These are phyloP conservation scores for Phytophthora litchii DNA, from an alignment of 352 stramenopile genomes.

Conservation along the genomic window DNA sequence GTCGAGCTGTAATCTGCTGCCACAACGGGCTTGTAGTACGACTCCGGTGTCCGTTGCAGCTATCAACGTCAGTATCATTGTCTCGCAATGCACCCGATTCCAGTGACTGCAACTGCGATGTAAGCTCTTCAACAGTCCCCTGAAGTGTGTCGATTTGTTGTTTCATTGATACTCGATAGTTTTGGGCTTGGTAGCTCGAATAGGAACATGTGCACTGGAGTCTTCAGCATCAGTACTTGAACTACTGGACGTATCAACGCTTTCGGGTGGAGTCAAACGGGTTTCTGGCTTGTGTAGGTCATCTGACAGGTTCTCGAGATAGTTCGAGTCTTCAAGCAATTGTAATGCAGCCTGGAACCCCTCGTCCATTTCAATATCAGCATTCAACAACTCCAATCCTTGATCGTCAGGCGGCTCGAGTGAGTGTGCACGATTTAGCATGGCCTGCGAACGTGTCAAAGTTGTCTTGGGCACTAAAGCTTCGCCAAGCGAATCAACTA, in stretches of 20 bases:
- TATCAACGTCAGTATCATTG: no score
- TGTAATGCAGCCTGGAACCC: conserved; percentile 13
- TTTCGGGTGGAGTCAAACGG: background rate
- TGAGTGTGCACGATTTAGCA: background rate
- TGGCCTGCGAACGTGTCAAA: background rate
- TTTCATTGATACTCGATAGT: conserved; percentile 11
- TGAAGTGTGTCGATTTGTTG: conserved; percentile 15
- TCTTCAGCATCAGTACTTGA: conserved; percentile 9
- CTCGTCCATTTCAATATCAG: conserved; percentile 2
- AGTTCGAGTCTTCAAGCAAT: conserved; percentile 7
- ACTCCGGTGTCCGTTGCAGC: background rate
- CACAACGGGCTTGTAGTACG: conserved; percentile 9
- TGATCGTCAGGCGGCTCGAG: background rate
- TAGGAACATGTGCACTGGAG: background rate
- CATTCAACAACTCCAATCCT: background rate
- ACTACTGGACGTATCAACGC: conserved; percentile 3
- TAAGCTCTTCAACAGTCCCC: conserved; percentile 9
- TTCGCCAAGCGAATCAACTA: background rate
- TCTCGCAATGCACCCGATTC: background rate
- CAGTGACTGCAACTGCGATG: conserved; percentile 5
- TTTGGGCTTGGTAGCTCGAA: background rate
- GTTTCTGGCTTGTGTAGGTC: no score
- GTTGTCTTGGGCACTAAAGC: background rate
- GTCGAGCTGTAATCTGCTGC: conserved; percentile 24
- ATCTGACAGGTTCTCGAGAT: background rate